Percentiles rank a stretch among this genome's conserved stretches.
Evolutionary conservation across 352 stramenopile species (phyloP).

Genomic region (Globisporangium abappressorium): DNA sequence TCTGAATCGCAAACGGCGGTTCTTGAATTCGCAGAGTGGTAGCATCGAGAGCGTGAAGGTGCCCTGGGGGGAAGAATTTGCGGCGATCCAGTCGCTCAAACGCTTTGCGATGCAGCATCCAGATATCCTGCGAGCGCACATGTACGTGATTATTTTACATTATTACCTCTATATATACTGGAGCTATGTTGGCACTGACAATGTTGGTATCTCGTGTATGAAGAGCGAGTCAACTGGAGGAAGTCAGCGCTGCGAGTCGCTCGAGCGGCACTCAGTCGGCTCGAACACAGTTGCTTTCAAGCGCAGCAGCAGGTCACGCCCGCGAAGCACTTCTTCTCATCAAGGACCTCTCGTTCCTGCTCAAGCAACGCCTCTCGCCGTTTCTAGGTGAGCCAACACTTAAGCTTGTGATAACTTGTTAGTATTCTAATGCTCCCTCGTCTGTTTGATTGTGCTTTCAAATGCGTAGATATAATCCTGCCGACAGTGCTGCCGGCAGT

Average conservation of each 20-base stretch:
- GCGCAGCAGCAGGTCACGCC: constrained; percentile 10
- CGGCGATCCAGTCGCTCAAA: constrained; percentile 58
- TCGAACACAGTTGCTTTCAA: constrained; percentile 7
- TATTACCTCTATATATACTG: no score
- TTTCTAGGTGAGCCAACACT: constrained; percentile 38
- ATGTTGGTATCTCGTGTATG: background rate
- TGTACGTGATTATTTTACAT: constrained; percentile 26
- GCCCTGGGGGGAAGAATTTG: constrained; percentile 61
- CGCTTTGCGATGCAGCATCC: constrained; percentile 53
- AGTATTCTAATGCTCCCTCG: background rate
- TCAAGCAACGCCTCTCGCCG: constrained; percentile 39
- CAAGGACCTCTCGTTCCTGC: constrained; percentile 60
- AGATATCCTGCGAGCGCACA: constrained; percentile 49
- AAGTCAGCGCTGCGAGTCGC: constrained; percentile 18
- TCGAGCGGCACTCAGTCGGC: constrained; percentile 7
- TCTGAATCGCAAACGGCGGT: constrained; percentile 45
- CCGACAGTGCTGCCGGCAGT: constrained; percentile 37
- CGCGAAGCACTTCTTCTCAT: constrained; percentile 44
- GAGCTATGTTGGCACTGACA: background rate
- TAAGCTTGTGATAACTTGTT: background rate
- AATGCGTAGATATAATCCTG: constrained; percentile 39
- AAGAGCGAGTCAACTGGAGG: constrained; percentile 27
- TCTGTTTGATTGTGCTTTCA: background rate
- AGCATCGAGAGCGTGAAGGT: constrained; percentile 41
- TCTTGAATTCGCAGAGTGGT: constrained; percentile 36